Evolutionary conservation across 1,284 basidiomycete genomes (phyloP).

Genomic region (Moesziomyces sp.): DNA sequence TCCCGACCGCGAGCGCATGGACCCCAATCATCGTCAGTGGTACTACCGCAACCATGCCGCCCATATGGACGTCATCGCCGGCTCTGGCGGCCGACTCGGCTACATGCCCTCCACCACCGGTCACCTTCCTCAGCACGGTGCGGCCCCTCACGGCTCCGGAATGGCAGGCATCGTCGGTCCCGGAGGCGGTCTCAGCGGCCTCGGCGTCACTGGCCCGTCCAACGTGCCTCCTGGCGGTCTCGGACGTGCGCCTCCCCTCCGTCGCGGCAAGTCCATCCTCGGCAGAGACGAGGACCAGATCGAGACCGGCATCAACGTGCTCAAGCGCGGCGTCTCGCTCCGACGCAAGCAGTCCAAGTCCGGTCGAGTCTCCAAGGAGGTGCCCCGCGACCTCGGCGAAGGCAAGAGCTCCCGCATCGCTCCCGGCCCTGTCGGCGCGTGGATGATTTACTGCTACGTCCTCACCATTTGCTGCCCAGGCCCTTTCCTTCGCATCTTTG

Average conservation of each 20-base stretch:
- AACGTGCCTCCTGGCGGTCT: slow-evolving; percentile 58
- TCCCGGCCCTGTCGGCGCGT: slow-evolving; percentile 84
- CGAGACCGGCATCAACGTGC: slow-evolving; percentile 66
- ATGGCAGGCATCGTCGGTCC: slow-evolving; percentile 58
- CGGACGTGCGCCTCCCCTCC: slow-evolving; percentile 54
- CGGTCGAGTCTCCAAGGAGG: slow-evolving; percentile 45
- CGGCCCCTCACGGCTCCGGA: slow-evolving; percentile 52
- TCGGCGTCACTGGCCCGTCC: slow-evolving; percentile 55
- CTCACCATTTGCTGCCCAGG: slow-evolving; percentile 85
- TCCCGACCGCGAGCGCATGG: slow-evolving; percentile 95
- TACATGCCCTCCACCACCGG: slow-evolving; percentile 67
- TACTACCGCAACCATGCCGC: slow-evolving; percentile 92
- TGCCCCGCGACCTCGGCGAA: slow-evolving; percentile 54
- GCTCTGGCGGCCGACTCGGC: slow-evolving; percentile 52
- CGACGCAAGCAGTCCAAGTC: slow-evolving; percentile 54
- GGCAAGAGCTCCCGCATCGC: slow-evolving; percentile 55
- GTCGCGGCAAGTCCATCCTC: slow-evolving; percentile 66
- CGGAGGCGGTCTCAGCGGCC: slow-evolving; percentile 65
- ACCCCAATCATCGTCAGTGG: slow-evolving; percentile 92
- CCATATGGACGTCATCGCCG: slow-evolving; percentile 72
- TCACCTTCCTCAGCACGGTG: slow-evolving; percentile 65
- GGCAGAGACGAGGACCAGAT: slow-evolving; percentile 67
- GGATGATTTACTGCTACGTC: slow-evolving; percentile 95
- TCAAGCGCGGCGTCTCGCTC: slow-evolving; percentile 66
- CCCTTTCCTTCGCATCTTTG: slow-evolving; percentile 71